phyloP scores from a whole-genome alignment of 2,329 filamentous ascomycete genomes.

The Fusarium sp. region DNA sequence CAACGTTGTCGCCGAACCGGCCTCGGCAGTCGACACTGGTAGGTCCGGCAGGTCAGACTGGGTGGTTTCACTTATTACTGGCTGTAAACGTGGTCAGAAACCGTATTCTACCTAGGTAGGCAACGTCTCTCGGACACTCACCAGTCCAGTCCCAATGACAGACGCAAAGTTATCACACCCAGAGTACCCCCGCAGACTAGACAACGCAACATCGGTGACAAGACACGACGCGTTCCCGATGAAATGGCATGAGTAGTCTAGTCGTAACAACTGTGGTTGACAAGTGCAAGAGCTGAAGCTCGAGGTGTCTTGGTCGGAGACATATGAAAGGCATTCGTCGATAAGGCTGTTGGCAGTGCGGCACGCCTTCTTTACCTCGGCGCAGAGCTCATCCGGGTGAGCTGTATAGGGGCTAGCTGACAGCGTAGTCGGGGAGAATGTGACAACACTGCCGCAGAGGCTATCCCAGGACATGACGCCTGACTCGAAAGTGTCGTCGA shows the following conservation, averaged over 20 bases:
- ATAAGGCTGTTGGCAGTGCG: neutral
- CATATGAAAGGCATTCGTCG: neutral
- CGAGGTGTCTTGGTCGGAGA: neutral
- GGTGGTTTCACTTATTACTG: no score
- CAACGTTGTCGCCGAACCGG: no score
- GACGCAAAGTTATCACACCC: constrained; percentile 3
- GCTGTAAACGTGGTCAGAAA: no score
- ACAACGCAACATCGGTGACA: neutral
- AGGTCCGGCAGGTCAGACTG: no score
- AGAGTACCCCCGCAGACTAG: neutral
- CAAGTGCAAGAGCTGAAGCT: neutral
- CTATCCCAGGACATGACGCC: neutral
- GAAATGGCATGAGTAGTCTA: neutral
- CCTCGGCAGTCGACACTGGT: no score
- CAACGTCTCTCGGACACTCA: neutral
- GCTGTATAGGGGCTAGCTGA: neutral
- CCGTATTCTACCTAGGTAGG: no score
- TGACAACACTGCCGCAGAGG: neutral
- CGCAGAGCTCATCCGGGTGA: neutral
- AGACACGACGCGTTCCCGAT: neutral
- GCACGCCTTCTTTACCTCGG: neutral
- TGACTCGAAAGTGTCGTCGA: neutral
- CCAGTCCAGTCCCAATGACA: constrained; percentile 2
- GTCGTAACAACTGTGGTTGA: neutral
- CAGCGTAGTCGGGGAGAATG: neutral